phyloP scores from a whole-genome alignment of 345 rosid species.

The Lepidium africanum region DNA sequence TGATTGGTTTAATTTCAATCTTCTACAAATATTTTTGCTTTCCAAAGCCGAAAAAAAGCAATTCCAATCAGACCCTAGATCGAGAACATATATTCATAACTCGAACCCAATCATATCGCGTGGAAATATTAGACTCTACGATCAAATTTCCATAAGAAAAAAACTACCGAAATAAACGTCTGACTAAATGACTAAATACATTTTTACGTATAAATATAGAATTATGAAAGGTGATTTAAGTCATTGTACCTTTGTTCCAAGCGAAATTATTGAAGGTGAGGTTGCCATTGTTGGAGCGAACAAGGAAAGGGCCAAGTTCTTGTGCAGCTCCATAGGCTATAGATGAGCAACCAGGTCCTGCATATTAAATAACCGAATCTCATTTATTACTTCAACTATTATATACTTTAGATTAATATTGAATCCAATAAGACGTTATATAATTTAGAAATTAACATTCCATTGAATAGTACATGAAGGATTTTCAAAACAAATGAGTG shows the following conservation, averaged over 20 bases:
- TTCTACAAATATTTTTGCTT: no score
- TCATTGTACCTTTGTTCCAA: constrained; percentile 55
- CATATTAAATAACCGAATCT: background rate
- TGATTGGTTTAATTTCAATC: no score
- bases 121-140: no score
- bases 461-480: background rate
- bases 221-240: background rate
- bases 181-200: no score
- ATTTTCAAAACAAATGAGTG: background rate
- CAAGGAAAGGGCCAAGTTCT: constrained; percentile 73
- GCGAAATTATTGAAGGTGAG: constrained; percentile 46
- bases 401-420: background rate
- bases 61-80: no score
- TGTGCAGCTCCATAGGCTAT: constrained; percentile 68
- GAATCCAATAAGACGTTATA: no score
- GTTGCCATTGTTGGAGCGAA: constrained; percentile 24
- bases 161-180: no score
- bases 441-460: no score
- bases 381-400: background rate
- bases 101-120: no score
- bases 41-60: no score
- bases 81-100: no score
- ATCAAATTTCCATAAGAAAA: no score
- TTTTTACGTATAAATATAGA: background rate
- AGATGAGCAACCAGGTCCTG: constrained; percentile 91